Base-by-base conservation (phyloP, 2,329 filamentous ascomycete genomes). In the Lachnellula hyalina region DNA sequence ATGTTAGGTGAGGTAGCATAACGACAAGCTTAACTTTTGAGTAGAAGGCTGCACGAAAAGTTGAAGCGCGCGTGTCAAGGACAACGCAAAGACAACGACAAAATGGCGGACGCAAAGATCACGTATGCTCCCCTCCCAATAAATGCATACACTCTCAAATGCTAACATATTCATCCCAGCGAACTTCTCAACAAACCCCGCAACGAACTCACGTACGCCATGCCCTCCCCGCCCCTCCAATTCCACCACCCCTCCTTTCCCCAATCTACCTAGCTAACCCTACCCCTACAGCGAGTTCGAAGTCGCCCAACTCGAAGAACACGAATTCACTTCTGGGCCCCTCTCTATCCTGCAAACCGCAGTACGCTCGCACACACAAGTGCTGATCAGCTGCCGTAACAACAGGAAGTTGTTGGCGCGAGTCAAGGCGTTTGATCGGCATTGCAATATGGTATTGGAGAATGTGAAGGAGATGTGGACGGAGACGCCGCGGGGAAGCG, bases 391-490 rank as follows among this genome's bases (percentile, higher is more conserved):
- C 52, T 93, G 93, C 76, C 91, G 94, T 63, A 96, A 96, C 83
- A 97, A 97, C 79, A 89, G 93, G 75, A 99, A 99, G 80, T 82
- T 99, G 47, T 86, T 99, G 53, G 94, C 93, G 50, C 88, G 94
- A 61, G 93, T 99, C 69, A 99, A 99, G 80, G 94, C 94, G 6
- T 99, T 99, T 72, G 94, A 99, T 75, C 83, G 94, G 58, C 94
- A 99, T 75, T 97, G 92, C 83, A 99, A 99, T 77, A 97, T 99
- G 94, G 89, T 96, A 3, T 79, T 96, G 47, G 91, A 96, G 78
- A 96, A 96, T 65, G 91, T 95, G 44, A 95, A 95, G 80, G 94
- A 99, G 77, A 97, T 99, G 93, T 99, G 94, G 94, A 96, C 92
- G 9, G 94, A 99, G 77, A 94, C 89, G 53, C 91, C 93, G 48